Base-by-base conservation (phyloP, 495 filamentous ascomycete genomes). In the Achaetomiella virescens region DNA sequence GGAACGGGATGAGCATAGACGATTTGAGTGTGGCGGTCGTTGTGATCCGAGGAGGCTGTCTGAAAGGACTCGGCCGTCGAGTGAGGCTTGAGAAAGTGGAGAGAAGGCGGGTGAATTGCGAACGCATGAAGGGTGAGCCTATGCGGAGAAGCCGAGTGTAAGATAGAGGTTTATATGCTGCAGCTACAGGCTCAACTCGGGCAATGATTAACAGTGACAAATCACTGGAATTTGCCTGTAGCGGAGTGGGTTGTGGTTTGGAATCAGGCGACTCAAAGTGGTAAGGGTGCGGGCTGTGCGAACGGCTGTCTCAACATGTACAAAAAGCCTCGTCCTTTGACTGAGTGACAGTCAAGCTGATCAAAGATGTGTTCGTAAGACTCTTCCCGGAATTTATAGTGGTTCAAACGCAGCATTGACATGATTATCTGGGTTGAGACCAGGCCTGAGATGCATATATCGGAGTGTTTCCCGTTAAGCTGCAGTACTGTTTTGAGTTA, bases 1-100 rank as follows among this genome's bases (percentile, higher is more conserved):
- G 66, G 49, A 96, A 91, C 3, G 91, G 87, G 59, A 93, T 82
- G 14, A 87, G 81, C 73, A 87, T 86, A 54, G 84, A 84, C n/a
- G n/a, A n/a, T 59, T 47, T 52, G 9, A 60, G 72, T 20, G 81
- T 43, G 20, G 54, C 47, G 17, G 36, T 29, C 47, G 22, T 42
- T 31, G 35, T 20, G 29, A 21, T 24, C 27, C 29, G 45, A n/a
- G 60, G 44, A 27, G 53, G 55, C 36, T 37, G 21, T 10, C 18
- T 24, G 29, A 53, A 49, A 33, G 46, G 12, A 3, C 43, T 69
- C 56, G 17, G 68, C 73, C 71, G n/a, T n/a, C n/a, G 62, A 14
- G 66, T 66, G 43, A 73, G 60, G 60, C 51, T 69, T 52, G 65
- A 69, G 55, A 69, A 69, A 33, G 56, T 61, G 58, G 63, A 59